phyloP scores from a whole-genome alignment of 2,329 filamentous ascomycete species.

The Aspergillus fischeri region DNA sequence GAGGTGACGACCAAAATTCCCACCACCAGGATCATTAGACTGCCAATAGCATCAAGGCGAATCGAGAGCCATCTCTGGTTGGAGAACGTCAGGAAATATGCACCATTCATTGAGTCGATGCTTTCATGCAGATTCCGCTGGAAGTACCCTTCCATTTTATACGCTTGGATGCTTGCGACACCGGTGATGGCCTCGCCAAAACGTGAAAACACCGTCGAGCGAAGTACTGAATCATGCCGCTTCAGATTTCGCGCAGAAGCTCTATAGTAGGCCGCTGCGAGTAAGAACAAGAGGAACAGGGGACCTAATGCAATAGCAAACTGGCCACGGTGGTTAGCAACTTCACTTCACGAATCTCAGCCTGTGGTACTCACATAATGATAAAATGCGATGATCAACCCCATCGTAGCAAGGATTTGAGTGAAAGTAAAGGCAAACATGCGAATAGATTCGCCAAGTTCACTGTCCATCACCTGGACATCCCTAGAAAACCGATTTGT shows the following conservation, averaged over 20 bases:
- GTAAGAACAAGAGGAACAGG: conserved; percentile 71
- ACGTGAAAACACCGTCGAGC: conserved; percentile 82
- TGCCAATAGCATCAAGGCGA: conserved; percentile 79
- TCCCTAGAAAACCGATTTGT: conserved; percentile 96
- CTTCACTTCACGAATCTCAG: neutral
- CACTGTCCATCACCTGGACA: conserved; percentile 95
- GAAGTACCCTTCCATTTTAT: conserved; percentile 76
- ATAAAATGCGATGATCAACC: conserved; percentile 91
- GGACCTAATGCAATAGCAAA: conserved; percentile 68
- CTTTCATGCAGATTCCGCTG: conserved; percentile 62
- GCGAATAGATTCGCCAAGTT: conserved; percentile 78
- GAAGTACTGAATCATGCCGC: conserved; percentile 83
- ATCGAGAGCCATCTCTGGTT: conserved; percentile 92
- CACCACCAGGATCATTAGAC: conserved; percentile 77
- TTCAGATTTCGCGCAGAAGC: conserved; percentile 91
- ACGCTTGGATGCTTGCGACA: conserved; percentile 81
- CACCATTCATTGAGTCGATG: conserved; percentile 88
- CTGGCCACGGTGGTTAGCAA: conserved; percentile 17
- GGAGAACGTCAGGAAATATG: conserved; percentile 91
- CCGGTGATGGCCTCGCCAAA: conserved; percentile 80
- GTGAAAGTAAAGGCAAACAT: conserved; percentile 87
- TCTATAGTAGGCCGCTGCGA: conserved; percentile 83
- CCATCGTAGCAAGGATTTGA: conserved; percentile 78
- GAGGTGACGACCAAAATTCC: conserved; percentile 90
- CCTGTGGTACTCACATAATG: conserved; percentile 57